Evolutionary conservation across 108 stramenopile genomes (phyloP), one percentile per base, ranked within the genome.

Genomic region (Conticribra guillardii): DNA sequence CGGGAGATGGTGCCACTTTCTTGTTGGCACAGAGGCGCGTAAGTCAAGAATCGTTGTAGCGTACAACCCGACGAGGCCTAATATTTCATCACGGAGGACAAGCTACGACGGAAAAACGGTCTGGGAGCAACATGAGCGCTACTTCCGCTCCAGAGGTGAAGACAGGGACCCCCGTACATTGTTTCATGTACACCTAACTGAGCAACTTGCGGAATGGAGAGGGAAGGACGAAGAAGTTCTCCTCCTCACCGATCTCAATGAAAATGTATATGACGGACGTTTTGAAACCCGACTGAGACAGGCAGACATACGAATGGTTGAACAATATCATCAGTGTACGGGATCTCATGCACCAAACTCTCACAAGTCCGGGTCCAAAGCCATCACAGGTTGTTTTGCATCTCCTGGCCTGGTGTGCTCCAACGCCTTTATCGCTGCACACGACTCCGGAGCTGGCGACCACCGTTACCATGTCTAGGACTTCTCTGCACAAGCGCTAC

Each of bases 391-490:
- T 15, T 33, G 34, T 0, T 41, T 41, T 41, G 37, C 37, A 5
- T 9, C 37, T 41, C n/a, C 22, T 0, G 74, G 74, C 0, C 3
- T 76, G 0, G 1, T 1, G 2, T 28, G 45, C 14, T 30, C 23
- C 3, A 19, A 61, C 24, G 74, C 32, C 7, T 8, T 27, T 23
- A 28, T 32, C 17, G 34, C 17, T 3, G 52, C 73, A 1, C 54
- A 60, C 4, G 26, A 47, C 22, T 28, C 45, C 19, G 55, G 55
- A 2, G 57, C 66, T 37, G 73, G 73, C n/a, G 73, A 74, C 27
- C 73, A 74, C 33, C 64, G 49, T 1, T 31, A 66, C 2, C 30
- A 64, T n/a, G 8, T 74, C 14, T 9, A 51, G 11, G 64, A 74
- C 5, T 41, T 65, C 2, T 19, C 19, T 9, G 56, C 73, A 0